phyloP scores from a whole-genome alignment of 2,329 filamentous ascomycete species.

The Zarea fungicola region DNA sequence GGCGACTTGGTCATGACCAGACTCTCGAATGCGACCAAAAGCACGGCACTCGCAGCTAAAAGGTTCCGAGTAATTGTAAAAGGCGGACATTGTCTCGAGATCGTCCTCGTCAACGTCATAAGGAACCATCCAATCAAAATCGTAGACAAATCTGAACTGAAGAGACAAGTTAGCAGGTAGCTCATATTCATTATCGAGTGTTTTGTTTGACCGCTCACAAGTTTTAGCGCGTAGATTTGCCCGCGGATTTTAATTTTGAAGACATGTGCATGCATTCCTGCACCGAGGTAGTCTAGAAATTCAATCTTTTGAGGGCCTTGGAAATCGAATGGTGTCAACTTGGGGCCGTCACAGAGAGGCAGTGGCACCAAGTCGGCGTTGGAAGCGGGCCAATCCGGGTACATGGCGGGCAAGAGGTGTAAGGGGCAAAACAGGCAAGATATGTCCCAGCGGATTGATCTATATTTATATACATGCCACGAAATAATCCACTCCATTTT shows the following conservation, averaged over 20 bases:
- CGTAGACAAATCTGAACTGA: background rate
- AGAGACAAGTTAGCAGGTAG: background rate
- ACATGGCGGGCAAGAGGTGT: too few relatives aligned
- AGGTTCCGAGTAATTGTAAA: constrained; percentile 19
- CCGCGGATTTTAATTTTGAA: background rate
- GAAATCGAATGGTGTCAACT: constrained; percentile 21
- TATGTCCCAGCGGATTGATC: too few relatives aligned
- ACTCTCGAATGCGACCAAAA: constrained; percentile 23
- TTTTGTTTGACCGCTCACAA: background rate
- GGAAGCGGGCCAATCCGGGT: constrained; percentile 1
- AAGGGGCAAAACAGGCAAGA: too few relatives aligned
- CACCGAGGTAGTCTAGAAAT: constrained; percentile 17
- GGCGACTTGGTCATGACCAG: constrained; percentile 19
- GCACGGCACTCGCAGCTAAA: constrained; percentile 22
- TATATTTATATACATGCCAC: too few relatives aligned
- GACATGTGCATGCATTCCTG: constrained; percentile 13
- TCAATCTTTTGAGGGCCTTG: constrained; percentile 20
- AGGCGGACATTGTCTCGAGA: constrained; percentile 4
- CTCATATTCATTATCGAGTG: background rate
- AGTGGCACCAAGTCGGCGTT: constrained; percentile 18
- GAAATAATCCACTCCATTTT: too few relatives aligned
- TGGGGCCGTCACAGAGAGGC: constrained; percentile 19
- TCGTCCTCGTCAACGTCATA: background rate
- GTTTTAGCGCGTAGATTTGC: background rate
- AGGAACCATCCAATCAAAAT: background rate